phyloP scores from a whole-genome alignment of 148 eudicot species.

The Diospyros lotus region DNA sequence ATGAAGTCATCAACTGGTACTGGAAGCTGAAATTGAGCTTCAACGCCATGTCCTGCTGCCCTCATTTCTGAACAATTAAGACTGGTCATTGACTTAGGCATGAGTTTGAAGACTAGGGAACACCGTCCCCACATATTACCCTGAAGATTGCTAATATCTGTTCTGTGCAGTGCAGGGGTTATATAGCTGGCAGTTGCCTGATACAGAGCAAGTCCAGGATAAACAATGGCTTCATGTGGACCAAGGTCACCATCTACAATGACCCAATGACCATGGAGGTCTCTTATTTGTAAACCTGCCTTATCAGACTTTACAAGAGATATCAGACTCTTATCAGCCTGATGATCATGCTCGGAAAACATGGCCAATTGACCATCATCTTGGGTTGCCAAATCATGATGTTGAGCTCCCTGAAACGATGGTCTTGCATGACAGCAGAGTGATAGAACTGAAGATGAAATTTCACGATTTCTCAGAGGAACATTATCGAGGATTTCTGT shows the following conservation, averaged over 20 bases:
- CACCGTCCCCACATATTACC: slow-evolving; percentile 70
- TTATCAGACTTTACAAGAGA: slow-evolving; percentile 84
- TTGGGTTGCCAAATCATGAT: slow-evolving; percentile 63
- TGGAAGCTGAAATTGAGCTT: slow-evolving; percentile 95
- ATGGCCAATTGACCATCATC: slow-evolving; percentile 76
- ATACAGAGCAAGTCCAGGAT: slow-evolving; percentile 88
- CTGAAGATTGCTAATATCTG: slow-evolving; percentile 59
- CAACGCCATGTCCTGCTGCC: slow-evolving; percentile 98
- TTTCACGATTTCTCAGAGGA: slow-evolving; percentile 78
- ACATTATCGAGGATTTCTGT: slow-evolving; percentile 92
- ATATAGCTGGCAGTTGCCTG: slow-evolving; percentile 93
- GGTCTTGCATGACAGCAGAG: slow-evolving; percentile 84
- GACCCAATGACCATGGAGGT: slow-evolving; percentile 82
- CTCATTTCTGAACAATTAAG: slow-evolving; percentile 94
- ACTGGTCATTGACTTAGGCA: slow-evolving; percentile 92
- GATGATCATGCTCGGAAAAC: slow-evolving; percentile 77
- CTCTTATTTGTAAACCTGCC: slow-evolving; percentile 76
- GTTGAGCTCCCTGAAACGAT: slow-evolving; percentile 88
- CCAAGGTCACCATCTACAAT: slow-evolving; percentile 91
- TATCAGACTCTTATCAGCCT: slow-evolving; percentile 71
- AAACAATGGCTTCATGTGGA: slow-evolving; percentile 79
- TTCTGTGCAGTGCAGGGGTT: slow-evolving; percentile 67
- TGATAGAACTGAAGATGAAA: slow-evolving; percentile 86
- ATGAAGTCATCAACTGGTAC: slow-evolving; percentile 95
- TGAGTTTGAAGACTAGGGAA: slow-evolving; percentile 82